Evolutionary conservation across 495 filamentous ascomycete genomes (phyloP), one percentile per base, ranked within the genome.

Genomic region (Articulospora tetracladia): DNA sequence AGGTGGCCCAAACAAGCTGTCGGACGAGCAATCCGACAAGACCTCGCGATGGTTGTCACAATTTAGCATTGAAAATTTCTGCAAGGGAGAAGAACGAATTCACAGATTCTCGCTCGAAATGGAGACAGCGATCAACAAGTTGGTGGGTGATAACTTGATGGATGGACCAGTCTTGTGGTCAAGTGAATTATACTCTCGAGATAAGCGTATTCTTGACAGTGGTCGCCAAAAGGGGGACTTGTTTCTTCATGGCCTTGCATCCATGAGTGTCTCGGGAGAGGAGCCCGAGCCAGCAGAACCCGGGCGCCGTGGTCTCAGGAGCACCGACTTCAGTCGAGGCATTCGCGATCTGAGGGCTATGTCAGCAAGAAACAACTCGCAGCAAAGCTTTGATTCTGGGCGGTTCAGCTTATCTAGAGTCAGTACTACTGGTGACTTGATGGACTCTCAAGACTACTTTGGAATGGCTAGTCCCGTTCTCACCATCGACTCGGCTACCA

Each of bases 51-150:
- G 94, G 91, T 73, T 98, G 48, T 83, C 87, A 17, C 85, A 88
- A 69, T 87, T 85, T 63, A 85, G 83, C 12, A 83, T 97, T 22
- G 93, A 94, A 71, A 97, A 97, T 66, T 93, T 97, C 72, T 98
- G 94, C 76, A 88, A 86, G 66, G 94, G 93, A 19, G 94, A 98
- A 68, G 94, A 98, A 74, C 78, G 94, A 34, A 95, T 98, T 54
- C 94, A 98, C 69, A 84, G 92, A 17, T 96, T 98, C 70, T 95
- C 87, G 70, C 86, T 92, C 50, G 94, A 98, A 69, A 82, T 98
- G 24, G 90, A 94, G 57, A 89, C 80, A 57, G 96, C 90, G 64
- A 86, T 96, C 71, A 87, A 81, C 67, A 93, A 92, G 70, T 77
- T 98, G 1, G 88, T 96, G 20, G 91, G 92, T 36, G 89, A 94